Evolutionary conservation across 257 asterid genomes (phyloP).

Genomic region (Solanum sejunctum): DNA sequence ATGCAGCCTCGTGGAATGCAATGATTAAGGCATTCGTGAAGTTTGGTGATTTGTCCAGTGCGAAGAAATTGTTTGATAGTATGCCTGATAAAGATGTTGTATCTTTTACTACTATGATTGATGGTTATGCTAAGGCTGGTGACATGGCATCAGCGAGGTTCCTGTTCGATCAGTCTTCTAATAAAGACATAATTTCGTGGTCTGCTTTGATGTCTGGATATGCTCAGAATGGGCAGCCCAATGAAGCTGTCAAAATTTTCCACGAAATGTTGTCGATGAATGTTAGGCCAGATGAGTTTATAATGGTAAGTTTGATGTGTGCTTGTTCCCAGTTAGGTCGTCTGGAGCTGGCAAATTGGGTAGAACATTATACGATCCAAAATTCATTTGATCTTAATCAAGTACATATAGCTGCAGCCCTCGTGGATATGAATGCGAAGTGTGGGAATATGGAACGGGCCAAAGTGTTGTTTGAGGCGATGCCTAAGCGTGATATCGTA

Average conservation of each 20-base stretch:
- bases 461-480: slow-evolving; percentile 27
- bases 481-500: slow-evolving; percentile 42
- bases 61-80: slow-evolving; percentile 35
- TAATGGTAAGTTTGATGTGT: slow-evolving; percentile 68
- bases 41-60: slow-evolving; percentile 43
- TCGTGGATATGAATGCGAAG: slow-evolving; percentile 62
- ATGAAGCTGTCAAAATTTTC: slow-evolving; percentile 43
- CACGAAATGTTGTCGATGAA: slow-evolving; percentile 25
- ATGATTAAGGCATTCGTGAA: slow-evolving; percentile 45
- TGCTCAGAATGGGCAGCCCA: slow-evolving; percentile 54
- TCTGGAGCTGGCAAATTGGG: slow-evolving; percentile 46
- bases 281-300: slow-evolving; percentile 50
- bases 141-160: slow-evolving; percentile 60
- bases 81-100: slow-evolving; percentile 44
- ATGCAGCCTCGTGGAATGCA: slow-evolving; percentile 51
- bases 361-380: slow-evolving; percentile 33
- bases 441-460: slow-evolving; percentile 81
- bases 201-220: slow-evolving; percentile 63
- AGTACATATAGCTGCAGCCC: slow-evolving; percentile 49
- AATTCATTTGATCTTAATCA: slow-evolving; percentile 27
- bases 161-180: slow-evolving; percentile 34
- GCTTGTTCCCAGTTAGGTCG: slow-evolving; percentile 68
- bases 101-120: slow-evolving; percentile 49
- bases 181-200: slow-evolving; percentile 58
- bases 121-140: slow-evolving; percentile 57